Evolutionary conservation across 345 rosid genomes (phyloP), one percentile per base, ranked within the genome.

Genomic region (Citrus medica): DNA sequence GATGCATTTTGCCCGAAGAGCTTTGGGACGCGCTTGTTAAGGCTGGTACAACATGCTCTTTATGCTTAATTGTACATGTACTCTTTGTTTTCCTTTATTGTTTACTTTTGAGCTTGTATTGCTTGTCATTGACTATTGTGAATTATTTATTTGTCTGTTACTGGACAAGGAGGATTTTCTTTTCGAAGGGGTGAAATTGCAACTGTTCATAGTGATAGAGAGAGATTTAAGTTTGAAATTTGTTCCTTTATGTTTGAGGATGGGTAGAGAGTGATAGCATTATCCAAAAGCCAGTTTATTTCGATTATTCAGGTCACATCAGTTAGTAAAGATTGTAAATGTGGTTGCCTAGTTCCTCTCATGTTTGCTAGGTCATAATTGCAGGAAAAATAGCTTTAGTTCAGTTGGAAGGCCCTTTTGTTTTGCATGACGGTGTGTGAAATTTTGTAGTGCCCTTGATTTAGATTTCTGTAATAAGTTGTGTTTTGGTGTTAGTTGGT

Each of bases 1-100:
- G 94, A 9, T 94, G 92, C 90, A 95, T 95, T 89, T 82, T 93
- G 75, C 94, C 96, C 0, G 90, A 90, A 75, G 98, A 95, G 91
- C 87, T 93, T 1, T 91, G 86, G 87, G 91, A 86, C 64, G 97
- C 97, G n/a, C 97, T 95, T 80, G 85, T 86, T 67, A 92, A 86
- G 79, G 92, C 96, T 90, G 98, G 99, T 91, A 84, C 73, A 74
- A 83, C 37, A 35, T 85, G 67, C 84, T 79, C 76, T 71, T 22
- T 56, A 60, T 63, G 16, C 53, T 74, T 37, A 12, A 22, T 24
- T 62, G 2, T 40, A 46, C 3, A 10, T 12, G 8, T 33, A 13
- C 58, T 38, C 12, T 38, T 12, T 12, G 6, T 30, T 32, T 9
- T 6, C 56, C 32, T 4, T 21, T 53, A 27, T 71, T 71, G 46